A percentile compares a stretch with the other conserved stretches of the same genome.
These are phyloP conservation scores for Metschnikowia shivogae DNA, from an alignment of 805 yeast species.

Conservation along the genomic window DNA sequence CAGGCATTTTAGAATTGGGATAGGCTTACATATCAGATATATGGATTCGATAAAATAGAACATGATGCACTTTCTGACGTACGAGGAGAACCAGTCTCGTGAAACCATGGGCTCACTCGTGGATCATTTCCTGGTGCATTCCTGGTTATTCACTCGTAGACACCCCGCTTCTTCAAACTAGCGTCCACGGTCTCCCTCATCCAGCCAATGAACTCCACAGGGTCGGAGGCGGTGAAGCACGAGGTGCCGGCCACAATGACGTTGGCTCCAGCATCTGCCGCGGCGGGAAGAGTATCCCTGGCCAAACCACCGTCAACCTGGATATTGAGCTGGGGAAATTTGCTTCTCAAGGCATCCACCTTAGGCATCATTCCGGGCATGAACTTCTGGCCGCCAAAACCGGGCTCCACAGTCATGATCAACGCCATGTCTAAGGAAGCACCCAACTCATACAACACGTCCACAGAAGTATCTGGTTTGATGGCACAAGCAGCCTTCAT, in stretches of 20 bases:
- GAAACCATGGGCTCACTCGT: neutral
- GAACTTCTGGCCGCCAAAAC: conserved; percentile 97
- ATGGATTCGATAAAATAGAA: neutral
- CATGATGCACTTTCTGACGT: too few relatives aligned
- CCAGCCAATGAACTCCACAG: conserved; percentile 65
- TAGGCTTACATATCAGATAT: neutral
- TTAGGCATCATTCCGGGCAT: conserved; percentile 96
- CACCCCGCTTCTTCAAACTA: conserved; percentile 45
- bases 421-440: conserved; percentile 88
- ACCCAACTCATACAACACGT: conserved; percentile 70
- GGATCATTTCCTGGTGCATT: neutral
- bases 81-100: too few relatives aligned
- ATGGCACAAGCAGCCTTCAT: conserved; percentile 92
- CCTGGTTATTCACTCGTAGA: neutral
- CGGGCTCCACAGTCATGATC: conserved; percentile 98
- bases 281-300: conserved; percentile 74
- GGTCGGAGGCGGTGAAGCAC: conserved; percentile 81
- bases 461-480: conserved; percentile 89
- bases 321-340: conserved; percentile 76
- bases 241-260: conserved; percentile 97
- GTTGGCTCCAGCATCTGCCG: conserved; percentile 97
- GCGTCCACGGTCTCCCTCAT: conserved; percentile 60
- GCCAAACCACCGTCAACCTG: conserved; percentile 98
- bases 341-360: conserved; percentile 68
- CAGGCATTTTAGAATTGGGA: conserved; percentile 45